Base-by-base conservation (phyloP, 2,329 filamentous ascomycete species). In the Aspergillus cejpii region DNA sequence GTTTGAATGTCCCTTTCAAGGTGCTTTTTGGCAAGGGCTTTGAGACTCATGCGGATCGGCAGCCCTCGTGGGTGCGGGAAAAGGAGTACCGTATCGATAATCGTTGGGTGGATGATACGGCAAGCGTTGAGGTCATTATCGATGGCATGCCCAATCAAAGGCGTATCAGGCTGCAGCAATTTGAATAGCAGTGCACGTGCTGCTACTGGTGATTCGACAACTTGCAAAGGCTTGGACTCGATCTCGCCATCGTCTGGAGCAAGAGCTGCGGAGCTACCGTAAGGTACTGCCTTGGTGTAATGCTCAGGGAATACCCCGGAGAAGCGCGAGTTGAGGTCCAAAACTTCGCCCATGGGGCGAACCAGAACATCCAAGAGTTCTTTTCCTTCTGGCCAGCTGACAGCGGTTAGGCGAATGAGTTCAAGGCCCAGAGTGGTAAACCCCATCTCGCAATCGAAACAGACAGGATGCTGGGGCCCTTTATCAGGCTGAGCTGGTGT, bases 391-490 rank as follows among this genome's bases (percentile, higher is more conserved):
- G 91, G 91, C 90, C 92, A 98, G 7, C 84, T 81, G 3, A 91
- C 84, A 4, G 87, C 90, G 0, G 92, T 97, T 2, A 98, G 68
- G 6, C 92, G 87, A 45, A 97, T 83, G 14, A 98, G 76, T 64
- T 98, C 92, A 52, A 97, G 72, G 0, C 94, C 92, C 39, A 84
- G 68, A 1, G 87, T 86, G 0, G 94, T 98, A 61, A 94, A 97
- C 3, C 87, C 87, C 92, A 98, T 98, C 63, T 98, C 92, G 59
- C 92, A 97, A 64, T 98, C 92, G 58, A 98, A 91, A 52, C 82
- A 85, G 8, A 97, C 81, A 27, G 78, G 78, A 1, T 50, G 55
- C 23, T 55, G 56, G 17, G 45, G 50, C 29, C 51, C 56, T 49
- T 64, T 59, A 10, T 53, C 50, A 34, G 55, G 52, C 21, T 71